Conservation (phyloP, 2,329 filamentous ascomycete species). For the Fusarium zealandicum region DNA sequence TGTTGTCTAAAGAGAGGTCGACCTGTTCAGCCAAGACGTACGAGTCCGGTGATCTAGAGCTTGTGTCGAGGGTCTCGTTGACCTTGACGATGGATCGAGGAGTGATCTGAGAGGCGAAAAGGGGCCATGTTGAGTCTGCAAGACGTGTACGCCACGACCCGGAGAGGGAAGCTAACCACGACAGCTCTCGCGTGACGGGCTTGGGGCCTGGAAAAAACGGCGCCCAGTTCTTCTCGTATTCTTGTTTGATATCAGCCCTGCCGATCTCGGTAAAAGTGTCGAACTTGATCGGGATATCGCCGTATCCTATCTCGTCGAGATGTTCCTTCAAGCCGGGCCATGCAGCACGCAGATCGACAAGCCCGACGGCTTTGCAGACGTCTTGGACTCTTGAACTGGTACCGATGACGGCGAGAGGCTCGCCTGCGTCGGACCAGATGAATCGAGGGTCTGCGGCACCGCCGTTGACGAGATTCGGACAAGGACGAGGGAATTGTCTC, state of each 20-base stretch:
- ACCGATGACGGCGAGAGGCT: slow-evolving; percentile 17
- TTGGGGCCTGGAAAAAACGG: slow-evolving; percentile 17
- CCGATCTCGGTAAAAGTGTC: slow-evolving; percentile 13
- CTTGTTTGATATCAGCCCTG: slow-evolving; percentile 1
- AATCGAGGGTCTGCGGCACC: slow-evolving; percentile 15
- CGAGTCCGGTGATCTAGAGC: background rate
- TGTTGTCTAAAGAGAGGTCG: background rate
- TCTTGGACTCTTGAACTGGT: slow-evolving; percentile 11
- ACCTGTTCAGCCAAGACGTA: background rate
- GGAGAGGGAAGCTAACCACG: background rate
- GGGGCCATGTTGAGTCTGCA: background rate
- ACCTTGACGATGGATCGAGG: slow-evolving; percentile 3
- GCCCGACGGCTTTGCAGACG: slow-evolving; percentile 13
- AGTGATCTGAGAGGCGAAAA: background rate
- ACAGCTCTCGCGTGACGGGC: background rate
- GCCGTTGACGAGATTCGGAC: slow-evolving; percentile 15
- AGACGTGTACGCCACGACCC: background rate
- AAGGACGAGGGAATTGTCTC: slow-evolving; percentile 21
- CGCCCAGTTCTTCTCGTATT: slow-evolving; percentile 22
- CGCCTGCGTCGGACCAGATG: slow-evolving; percentile 23
- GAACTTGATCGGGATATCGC: slow-evolving; percentile 14
- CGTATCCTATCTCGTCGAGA: slow-evolving; percentile 17
- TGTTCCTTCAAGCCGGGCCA: slow-evolving; percentile 15
- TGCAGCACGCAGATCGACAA: slow-evolving; percentile 16
- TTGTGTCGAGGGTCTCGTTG: background rate